These are phyloP conservation scores for Candida hungchunana DNA, from an alignment of 805 yeast genomes.

Conservation along the genomic window DNA sequence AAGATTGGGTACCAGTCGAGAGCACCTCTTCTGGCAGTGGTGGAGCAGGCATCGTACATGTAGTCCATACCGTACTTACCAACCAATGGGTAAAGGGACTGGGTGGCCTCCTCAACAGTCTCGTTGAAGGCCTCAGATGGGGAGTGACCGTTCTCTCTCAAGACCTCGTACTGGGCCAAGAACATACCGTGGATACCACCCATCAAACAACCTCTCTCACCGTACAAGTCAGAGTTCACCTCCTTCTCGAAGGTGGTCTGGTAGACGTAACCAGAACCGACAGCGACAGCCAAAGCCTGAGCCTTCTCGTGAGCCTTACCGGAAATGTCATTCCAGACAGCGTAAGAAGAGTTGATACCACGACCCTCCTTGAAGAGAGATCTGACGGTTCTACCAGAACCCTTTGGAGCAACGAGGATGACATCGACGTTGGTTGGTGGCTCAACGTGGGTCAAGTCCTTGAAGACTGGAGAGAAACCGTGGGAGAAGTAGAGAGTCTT, in stretches of 20 bases:
- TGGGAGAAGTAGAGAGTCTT: slow-evolving; percentile 98
- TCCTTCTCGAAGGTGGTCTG: slow-evolving; percentile 99
- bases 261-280: slow-evolving; percentile 99
- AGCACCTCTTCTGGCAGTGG: slow-evolving; percentile 99
- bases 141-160: slow-evolving; percentile 99
- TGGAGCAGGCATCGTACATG: slow-evolving; percentile 99
- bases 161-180: slow-evolving; percentile 99
- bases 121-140: slow-evolving; percentile 99
- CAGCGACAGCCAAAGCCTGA: slow-evolving; percentile 96
- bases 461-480: slow-evolving; percentile 99
- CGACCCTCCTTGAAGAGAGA: slow-evolving; percentile 99
- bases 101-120: slow-evolving; percentile 99
- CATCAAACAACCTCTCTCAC: slow-evolving; percentile 99
- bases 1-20: slow-evolving; percentile 99
- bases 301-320: slow-evolving; percentile 99
- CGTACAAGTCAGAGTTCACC: slow-evolving; percentile 98
- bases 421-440: slow-evolving; percentile 95
- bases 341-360: slow-evolving; percentile 99
- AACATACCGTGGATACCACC: slow-evolving; percentile 99
- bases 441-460: slow-evolving; percentile 93
- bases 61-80: slow-evolving; percentile 99
- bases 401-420: slow-evolving; percentile 99
- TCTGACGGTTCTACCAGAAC: slow-evolving; percentile 99
- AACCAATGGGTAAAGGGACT: slow-evolving; percentile 96
- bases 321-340: slow-evolving; percentile 98